A percentile compares a stretch with the other conserved stretches of the same genome.
Evolutionary conservation across 164 flowering plant genomes (phyloP).

Genomic region (Chimonanthus praecox): DNA sequence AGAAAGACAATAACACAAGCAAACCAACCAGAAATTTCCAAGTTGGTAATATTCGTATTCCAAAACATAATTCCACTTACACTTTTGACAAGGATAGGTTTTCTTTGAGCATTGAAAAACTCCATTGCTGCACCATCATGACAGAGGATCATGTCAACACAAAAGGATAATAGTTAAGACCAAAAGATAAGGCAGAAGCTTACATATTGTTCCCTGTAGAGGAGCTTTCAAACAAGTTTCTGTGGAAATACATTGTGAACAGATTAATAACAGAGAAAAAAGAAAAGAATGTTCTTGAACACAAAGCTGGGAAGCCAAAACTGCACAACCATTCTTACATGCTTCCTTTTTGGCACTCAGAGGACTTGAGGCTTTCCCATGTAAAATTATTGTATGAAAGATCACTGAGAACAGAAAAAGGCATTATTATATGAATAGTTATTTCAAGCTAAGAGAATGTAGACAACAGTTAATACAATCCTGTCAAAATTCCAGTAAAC

Average conservation of each 20-base stretch:
- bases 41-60: background rate
- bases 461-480: no score
- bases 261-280: no score
- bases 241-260: background rate
- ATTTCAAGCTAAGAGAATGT: no score
- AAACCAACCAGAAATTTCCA: background rate
- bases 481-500: no score
- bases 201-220: slow-evolving; percentile 4
- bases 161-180: background rate
- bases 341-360: slow-evolving; percentile 21
- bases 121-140: background rate
- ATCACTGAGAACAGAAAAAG: slow-evolving; percentile 39
- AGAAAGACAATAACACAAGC: background rate
- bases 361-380: slow-evolving; percentile 29
- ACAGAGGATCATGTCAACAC: background rate
- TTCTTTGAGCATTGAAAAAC: slow-evolving; percentile 2
- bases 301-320: background rate
- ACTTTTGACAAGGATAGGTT: background rate
- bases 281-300: background rate
- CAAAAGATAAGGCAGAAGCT: background rate
- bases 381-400: slow-evolving; percentile 73
- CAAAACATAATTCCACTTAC: background rate
- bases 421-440: background rate
- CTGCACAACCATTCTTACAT: slow-evolving; percentile 11
- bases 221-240: slow-evolving; percentile 63